Evolutionary conservation across 2,329 filamentous ascomycete genomes (phyloP), one percentile per base, ranked within the genome.

Genomic region (Diplocarpon rosae): DNA sequence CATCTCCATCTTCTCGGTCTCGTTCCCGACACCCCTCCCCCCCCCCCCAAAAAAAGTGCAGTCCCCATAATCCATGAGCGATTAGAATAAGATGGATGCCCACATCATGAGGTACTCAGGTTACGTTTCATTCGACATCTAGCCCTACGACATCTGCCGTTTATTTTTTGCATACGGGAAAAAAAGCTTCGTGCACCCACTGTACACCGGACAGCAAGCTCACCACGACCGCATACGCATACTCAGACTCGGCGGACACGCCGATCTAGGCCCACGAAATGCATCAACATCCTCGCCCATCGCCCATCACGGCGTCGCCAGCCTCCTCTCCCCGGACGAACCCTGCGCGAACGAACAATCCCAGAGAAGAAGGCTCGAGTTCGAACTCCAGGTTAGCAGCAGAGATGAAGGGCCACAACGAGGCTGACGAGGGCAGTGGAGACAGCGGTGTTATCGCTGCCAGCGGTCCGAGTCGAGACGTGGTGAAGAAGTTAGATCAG

Each of bases 211-310:
- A 40, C 38, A 27, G 47, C 47, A 39, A 28, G 42, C 45, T 46
- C 39, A 45, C 42, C 39, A 51, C 46, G 43, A 53, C 51, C 53
- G 50, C 51, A 50, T 49, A 35, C 53, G 50, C 51, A 50, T 49
- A 35, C 45, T 50, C 39, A 40, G 37, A 47, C 40, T 52, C 48
- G 43, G 47, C 49, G 10, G 29, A n/a, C 27, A 37, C 31, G 47
- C 48, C 43, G 48, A 43, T 39, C 42, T 37, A 45, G 45, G 30
- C 30, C 9, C 38, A 50, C 46, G 70, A 61, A 57, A 95, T 95
- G 89, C 88, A 95, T 76, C 89, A 94, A 68, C 85, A 89, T 67
- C 81, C 85, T 57, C 80, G 89, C 57, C 76, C 80, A 51, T 76
- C 83, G 54, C 82, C 84, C 53, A 75, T 80, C 63, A 75, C 78